Conservation (phyloP, 768 basidiomycete genomes). For the Rhizopogon salebrosus region DNA sequence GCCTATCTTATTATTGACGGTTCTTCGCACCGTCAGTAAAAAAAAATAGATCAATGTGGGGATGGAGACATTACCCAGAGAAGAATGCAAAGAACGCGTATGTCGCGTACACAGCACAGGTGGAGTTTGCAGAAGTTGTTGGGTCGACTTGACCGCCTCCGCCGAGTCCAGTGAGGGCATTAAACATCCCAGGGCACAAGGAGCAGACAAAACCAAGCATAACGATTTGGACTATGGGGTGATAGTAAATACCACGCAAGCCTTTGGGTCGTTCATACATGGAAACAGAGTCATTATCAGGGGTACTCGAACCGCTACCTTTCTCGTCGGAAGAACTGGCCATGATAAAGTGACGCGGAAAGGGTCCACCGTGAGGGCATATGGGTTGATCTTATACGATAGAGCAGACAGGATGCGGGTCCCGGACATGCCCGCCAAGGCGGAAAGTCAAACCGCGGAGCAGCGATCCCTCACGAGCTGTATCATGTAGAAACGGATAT, state of each 20-base stretch:
- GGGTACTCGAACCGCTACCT: neutral
- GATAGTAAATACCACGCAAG: constrained; percentile 49
- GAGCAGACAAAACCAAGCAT: constrained; percentile 68
- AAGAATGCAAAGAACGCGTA: constrained; percentile 58
- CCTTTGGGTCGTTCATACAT: constrained; percentile 42
- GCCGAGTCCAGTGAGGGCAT: constrained; percentile 72
- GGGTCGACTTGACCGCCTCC: constrained; percentile 69
- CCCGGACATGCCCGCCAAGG: neutral
- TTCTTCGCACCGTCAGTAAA: constrained; percentile 32
- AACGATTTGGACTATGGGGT: constrained; percentile 52
- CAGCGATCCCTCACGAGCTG: neutral
- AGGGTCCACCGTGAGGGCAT: neutral
- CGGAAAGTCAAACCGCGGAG: neutral
- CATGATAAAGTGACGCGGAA: neutral
- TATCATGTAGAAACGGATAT: neutral
- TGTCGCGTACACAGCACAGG: constrained; percentile 59
- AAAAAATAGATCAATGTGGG: neutral
- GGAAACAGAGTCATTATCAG: neutral
- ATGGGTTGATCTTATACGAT: neutral
- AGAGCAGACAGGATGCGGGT: neutral
- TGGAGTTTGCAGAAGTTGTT: constrained; percentile 63
- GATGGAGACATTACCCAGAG: constrained; percentile 44
- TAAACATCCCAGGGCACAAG: constrained; percentile 60
- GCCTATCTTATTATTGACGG: constrained; percentile 75
- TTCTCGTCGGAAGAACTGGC: constrained; percentile 1